Conservation (phyloP, 257 asterid genomes). For the Apocynum venetum region DNA sequence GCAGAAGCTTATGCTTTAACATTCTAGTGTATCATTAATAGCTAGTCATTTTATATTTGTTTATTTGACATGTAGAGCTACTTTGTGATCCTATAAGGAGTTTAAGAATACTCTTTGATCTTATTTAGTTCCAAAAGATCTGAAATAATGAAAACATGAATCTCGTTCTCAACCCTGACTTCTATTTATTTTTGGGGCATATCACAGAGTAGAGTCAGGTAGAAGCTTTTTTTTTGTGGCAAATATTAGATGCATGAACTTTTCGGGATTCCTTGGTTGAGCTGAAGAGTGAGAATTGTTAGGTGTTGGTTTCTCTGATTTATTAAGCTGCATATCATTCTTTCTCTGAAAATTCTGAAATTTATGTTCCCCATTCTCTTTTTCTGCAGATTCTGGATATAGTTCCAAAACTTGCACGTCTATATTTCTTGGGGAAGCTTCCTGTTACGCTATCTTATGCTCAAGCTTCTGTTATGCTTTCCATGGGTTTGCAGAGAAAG, state of each 20-base stretch:
- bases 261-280: not conserved
- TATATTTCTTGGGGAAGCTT: conserved; percentile 69
- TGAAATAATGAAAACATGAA: not conserved
- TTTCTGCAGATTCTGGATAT: conserved; percentile 59
- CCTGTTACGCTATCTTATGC: conserved; percentile 71
- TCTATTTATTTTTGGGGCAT: not conserved
- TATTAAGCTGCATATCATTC: not conserved
- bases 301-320: not conserved
- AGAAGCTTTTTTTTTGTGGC: not conserved
- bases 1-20: not conserved
- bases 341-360: not conserved
- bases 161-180: not conserved
- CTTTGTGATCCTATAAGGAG: not conserved
- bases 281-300: not conserved
- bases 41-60: not conserved
- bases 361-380: not conserved
- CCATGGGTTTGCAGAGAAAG: conserved; percentile 82
- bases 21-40: not conserved
- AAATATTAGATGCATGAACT: not conserved
- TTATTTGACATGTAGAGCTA: not conserved
- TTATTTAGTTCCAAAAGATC: not conserved
- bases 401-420: conserved; percentile 47
- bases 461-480: conserved; percentile 87
- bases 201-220: not conserved
- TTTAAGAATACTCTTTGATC: not conserved